Base-by-base conservation (phyloP, 139 green algal genomes). In the Chlorella sp. region DNA sequence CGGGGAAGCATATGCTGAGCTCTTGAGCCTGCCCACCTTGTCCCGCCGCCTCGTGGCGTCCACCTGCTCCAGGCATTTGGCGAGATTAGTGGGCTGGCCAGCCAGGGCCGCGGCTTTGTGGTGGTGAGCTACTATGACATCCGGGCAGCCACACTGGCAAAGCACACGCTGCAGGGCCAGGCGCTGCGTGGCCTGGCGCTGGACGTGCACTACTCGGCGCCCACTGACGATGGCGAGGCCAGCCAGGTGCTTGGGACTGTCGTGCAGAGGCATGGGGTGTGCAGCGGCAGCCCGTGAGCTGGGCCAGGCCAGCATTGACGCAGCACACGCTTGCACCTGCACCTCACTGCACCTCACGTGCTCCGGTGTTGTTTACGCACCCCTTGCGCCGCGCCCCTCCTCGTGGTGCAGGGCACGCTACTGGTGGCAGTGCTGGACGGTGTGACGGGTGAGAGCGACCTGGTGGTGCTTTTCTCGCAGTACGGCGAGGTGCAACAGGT, bases 41-140 rank as follows among this genome's bases (percentile, higher is more conserved):
- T n/a, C n/a, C n/a, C n/a, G n/a, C n/a, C n/a, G n/a, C n/a, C n/a
- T n/a, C n/a, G n/a, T n/a, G n/a, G n/a, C n/a, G n/a, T n/a, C n/a
- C n/a, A n/a, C n/a, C n/a, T n/a, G n/a, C n/a, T n/a, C n/a, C 80
- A 93, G 92, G 79, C 85, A 0, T 97, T 92, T 70, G 95, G 95
- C 23, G 91, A 96, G 38, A 82, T 98, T 19, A 84, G 89, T 31
- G 86, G 76, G 42, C 59, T 98, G 56, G 89, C 88, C 8, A 86
- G 75, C 76, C 94, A 95, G 79, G 86, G 84, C 42, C 84, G 89
- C 63, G 95, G 95, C 35, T 87, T 96, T 58, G 82, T 98, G 17
- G 83, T 98, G 74, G 85, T 98, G n/a, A 83, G 82, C 9, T 99
- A 95, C 86, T 96, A 91, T 73, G 95, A 99, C 87, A 79, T 97